Percentiles rank a stretch among this genome's conserved stretches.
These are phyloP conservation scores for Agaricus bisporus DNA, from an alignment of 768 basidiomycete genomes.

Conservation along the genomic window DNA sequence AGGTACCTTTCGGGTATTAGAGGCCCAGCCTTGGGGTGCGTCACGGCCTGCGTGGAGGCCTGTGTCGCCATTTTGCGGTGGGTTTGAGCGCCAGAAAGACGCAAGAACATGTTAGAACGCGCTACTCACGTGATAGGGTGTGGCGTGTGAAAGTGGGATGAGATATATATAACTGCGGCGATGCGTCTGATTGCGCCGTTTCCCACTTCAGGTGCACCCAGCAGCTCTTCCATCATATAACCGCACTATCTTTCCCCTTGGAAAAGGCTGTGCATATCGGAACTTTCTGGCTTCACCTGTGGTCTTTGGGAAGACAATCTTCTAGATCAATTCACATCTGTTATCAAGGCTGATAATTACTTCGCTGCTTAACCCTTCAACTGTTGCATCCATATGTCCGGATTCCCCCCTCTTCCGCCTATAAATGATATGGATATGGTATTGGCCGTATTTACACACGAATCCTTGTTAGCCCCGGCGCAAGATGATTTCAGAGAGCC, in stretches of 20 bases:
- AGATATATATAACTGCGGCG: too few relatives aligned
- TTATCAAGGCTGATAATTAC: neutral
- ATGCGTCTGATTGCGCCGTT: too few relatives aligned
- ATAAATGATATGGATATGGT: constrained; percentile 48
- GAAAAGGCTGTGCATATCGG: neutral
- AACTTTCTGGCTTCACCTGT: neutral
- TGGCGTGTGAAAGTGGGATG: too few relatives aligned
- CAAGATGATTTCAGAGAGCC: constrained; percentile 52
- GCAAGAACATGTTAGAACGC: neutral
- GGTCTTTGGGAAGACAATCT: neutral
- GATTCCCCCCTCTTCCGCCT: constrained; percentile 43
- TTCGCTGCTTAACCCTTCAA: neutral
- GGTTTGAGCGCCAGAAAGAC: neutral
- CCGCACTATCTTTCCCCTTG: too few relatives aligned
- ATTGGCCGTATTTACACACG: constrained; percentile 54
- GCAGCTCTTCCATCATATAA: too few relatives aligned
- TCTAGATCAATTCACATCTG: neutral
- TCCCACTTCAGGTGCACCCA: too few relatives aligned
- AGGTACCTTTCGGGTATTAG: constrained; percentile 70
- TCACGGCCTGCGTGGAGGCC: neutral
- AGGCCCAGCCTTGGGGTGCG: constrained; percentile 23
- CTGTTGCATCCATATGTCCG: constrained; percentile 14
- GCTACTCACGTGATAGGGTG: too few relatives aligned
- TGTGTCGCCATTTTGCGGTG: constrained; percentile 1
- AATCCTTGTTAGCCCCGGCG: constrained; percentile 24